Percentiles rank a stretch among this genome's conserved stretches.
Evolutionary conservation across 306 rosid species (phyloP).

Genomic region (Arachis hypogaea): DNA sequence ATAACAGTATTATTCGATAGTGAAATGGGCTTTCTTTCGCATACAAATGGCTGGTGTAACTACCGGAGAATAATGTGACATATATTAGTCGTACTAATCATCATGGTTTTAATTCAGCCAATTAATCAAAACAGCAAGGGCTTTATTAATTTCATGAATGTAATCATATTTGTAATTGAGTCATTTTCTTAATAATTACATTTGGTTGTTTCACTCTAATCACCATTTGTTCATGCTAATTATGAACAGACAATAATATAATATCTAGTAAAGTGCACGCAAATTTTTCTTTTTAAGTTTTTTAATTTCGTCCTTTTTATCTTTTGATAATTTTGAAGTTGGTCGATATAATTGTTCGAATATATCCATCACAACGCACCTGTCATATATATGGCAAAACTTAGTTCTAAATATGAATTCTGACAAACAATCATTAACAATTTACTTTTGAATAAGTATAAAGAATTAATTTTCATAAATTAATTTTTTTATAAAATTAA

Average conservation of each 20-base stretch:
- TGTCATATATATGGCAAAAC: too few relatives aligned
- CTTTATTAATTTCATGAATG: slow-evolving; percentile 41
- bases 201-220: slow-evolving; percentile 38
- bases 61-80: slow-evolving; percentile 24
- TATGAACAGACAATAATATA: neutral
- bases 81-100: slow-evolving; percentile 18
- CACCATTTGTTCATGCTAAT: neutral
- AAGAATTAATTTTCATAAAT: too few relatives aligned
- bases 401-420: too few relatives aligned
- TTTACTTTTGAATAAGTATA: too few relatives aligned
- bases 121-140: slow-evolving; percentile 20
- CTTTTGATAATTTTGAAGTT: too few relatives aligned
- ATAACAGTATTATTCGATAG: neutral
- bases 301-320: too few relatives aligned
- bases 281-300: too few relatives aligned
- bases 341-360: too few relatives aligned
- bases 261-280: neutral
- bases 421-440: too few relatives aligned
- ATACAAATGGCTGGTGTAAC: slow-evolving; percentile 18
- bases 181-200: slow-evolving; percentile 51
- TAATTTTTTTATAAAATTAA: too few relatives aligned
- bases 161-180: slow-evolving; percentile 42
- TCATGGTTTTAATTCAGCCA: slow-evolving; percentile 20
- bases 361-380: too few relatives aligned
- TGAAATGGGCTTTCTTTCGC: neutral